Evolutionary conservation across 495 filamentous ascomycete species (phyloP), one percentile per base, ranked within the genome.

Genomic region (Penicillium roqueforti): DNA sequence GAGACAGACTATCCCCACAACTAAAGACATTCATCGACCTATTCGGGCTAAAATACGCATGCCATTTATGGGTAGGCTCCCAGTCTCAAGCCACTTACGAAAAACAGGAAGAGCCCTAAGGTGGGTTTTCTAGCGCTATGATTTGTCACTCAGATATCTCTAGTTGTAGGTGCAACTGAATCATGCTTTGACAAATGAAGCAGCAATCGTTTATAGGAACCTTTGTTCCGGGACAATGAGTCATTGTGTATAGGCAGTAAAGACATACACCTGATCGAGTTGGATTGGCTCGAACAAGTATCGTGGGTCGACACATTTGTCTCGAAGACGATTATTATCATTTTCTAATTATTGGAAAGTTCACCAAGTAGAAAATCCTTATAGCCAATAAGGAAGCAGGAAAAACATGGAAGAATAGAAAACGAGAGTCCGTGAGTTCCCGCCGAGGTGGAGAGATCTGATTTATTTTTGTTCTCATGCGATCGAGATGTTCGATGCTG

Each of bases 281-380:
- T 10, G 52, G 32, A 54, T 54, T 47, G 51, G 43, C 26, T 48
- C 13, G 52, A 11, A 32, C 26, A 51, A 3, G 48, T 38, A 31
- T 42, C 22, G n/a, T 45, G 3, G 32, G n/a, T 19, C 14, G 32
- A 16, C 20, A 37, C 13, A 46, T 25, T 52, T 9, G 57, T 55
- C 57, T 59, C 53, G 25, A 44, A 25, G 47, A 28, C 45, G 37
- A 47, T 47, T 31, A 47, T 54, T 58, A 20, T 19, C 11, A 29
- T 22, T n/a, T 26, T 3, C 6, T 16, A 11, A 31, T 13, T 1
- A 18, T 31, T 18, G 13, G 25, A 25, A 25, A 44, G 1, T 34
- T 16, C 18, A 2, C 40, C n/a, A 36, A 44, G 7, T 45, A 45
- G 19, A 5, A 32, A 50, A 6, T 29, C 11, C 16, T 31, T 7